A percentile compares a stretch with the other conserved stretches of the same genome.
Evolutionary conservation across 2,329 filamentous ascomycete genomes (phyloP).

Genomic region (Simplicillium sp.): DNA sequence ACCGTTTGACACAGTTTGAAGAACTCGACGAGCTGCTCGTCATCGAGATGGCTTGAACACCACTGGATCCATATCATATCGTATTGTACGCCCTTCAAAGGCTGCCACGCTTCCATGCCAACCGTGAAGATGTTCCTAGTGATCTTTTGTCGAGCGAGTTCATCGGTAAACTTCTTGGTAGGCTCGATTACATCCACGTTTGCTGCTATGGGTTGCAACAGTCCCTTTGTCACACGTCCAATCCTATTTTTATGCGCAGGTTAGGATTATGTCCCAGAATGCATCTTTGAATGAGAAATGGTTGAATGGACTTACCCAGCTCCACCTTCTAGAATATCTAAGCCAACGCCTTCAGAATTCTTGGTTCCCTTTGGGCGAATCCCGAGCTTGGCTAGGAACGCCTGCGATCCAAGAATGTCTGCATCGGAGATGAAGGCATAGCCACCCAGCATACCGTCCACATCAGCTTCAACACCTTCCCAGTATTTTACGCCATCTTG

Average conservation of each 20-base stretch:
- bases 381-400: conserved; percentile 55
- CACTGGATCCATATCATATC: conserved; percentile 6
- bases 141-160: conserved; percentile 47
- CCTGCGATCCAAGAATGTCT: conserved; percentile 55
- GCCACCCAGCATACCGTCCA: conserved; percentile 66
- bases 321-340: conserved; percentile 11
- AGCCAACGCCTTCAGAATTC: conserved; percentile 9
- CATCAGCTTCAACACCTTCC: conserved; percentile 29
- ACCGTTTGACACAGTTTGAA: conserved; percentile 48
- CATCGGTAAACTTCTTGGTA: conserved; percentile 69
- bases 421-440: conserved; percentile 24
- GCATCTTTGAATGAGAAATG: too few relatives aligned
- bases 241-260: conserved; percentile 42
- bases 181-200: conserved; percentile 80
- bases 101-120: conserved; percentile 63
- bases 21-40: conserved; percentile 60
- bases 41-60: conserved; percentile 61
- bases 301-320: conserved; percentile 22
- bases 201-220: conserved; percentile 60
- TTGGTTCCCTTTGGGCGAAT: conserved; percentile 22
- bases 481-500: conserved; percentile 30
- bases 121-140: conserved; percentile 57
- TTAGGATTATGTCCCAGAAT: neutral
- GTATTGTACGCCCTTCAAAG: conserved; percentile 42
- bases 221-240: conserved; percentile 69